Conservation (phyloP, 2,329 filamentous ascomycete genomes). For the Cladosporium sp. region DNA sequence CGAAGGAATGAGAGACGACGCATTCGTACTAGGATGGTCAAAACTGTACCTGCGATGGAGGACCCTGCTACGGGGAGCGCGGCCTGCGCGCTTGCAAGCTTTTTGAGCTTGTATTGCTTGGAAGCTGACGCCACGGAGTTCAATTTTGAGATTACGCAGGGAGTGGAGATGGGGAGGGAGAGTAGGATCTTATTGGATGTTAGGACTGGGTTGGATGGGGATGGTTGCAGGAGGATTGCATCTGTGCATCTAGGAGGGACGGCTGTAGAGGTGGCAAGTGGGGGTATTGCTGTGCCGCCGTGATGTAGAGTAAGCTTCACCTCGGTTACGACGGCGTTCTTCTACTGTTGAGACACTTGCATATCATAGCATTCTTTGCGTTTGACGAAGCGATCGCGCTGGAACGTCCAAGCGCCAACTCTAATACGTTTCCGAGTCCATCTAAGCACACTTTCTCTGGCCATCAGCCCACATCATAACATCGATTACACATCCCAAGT, state of each 20-base stretch:
- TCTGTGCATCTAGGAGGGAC: slow-evolving; percentile 33
- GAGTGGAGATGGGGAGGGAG: slow-evolving; percentile 48
- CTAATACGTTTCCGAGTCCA: too few species aligned
- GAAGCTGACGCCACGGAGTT: slow-evolving; percentile 28
- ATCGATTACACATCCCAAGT: too few species aligned
- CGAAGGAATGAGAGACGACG: slow-evolving; percentile 19
- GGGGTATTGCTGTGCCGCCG: not conserved
- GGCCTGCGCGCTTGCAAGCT: slow-evolving; percentile 43
- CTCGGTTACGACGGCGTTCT: too few species aligned
- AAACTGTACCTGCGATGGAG: slow-evolving; percentile 33
- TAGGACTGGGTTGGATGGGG: slow-evolving; percentile 32
- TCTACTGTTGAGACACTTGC: too few species aligned
- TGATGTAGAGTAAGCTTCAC: too few species aligned
- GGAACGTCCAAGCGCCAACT: too few species aligned
- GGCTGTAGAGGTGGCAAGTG: slow-evolving; percentile 37
- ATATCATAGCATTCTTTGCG: too few species aligned
- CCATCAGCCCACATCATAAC: too few species aligned
- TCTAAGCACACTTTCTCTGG: too few species aligned
- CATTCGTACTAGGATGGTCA: not conserved
- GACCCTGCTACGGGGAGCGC: slow-evolving; percentile 50
- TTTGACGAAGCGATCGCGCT: too few species aligned
- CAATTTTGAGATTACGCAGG: slow-evolving; percentile 44
- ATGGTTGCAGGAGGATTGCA: slow-evolving; percentile 34
- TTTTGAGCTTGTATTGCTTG: slow-evolving; percentile 35
- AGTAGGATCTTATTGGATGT: slow-evolving; percentile 48